Evolutionary conservation across 257 asterid genomes (phyloP).

Genomic region (Solanum medicagineum): DNA sequence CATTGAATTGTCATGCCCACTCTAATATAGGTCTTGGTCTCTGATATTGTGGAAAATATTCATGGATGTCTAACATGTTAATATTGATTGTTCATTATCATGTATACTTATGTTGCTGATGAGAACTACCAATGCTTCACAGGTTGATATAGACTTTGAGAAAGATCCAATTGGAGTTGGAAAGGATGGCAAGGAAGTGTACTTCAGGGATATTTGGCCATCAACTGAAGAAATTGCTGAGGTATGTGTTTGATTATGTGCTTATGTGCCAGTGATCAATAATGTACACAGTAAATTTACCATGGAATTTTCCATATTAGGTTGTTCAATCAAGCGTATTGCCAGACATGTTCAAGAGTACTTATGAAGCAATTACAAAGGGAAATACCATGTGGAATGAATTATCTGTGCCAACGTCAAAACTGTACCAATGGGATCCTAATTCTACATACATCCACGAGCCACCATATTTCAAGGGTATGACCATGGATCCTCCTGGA

Average conservation of each 20-base stretch:
- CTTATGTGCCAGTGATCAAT: background rate
- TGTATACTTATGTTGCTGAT: background rate
- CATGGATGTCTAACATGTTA: background rate
- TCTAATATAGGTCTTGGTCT: background rate
- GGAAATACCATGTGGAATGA: slow-evolving; percentile 93
- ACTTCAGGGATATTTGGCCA: slow-evolving; percentile 91
- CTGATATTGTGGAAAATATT: background rate
- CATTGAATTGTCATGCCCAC: background rate
- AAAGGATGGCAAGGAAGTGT: slow-evolving; percentile 73
- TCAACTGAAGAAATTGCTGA: slow-evolving; percentile 85
- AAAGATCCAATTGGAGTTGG: slow-evolving; percentile 91
- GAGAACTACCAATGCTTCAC: background rate
- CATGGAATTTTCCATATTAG: slow-evolving; percentile 18
- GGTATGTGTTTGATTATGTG: slow-evolving; percentile 22
- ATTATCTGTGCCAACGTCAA: slow-evolving; percentile 47
- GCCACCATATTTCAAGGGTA: slow-evolving; percentile 85
- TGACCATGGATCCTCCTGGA: slow-evolving; percentile 96
- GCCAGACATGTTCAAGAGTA: slow-evolving; percentile 92
- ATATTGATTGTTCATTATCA: background rate
- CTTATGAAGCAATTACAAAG: slow-evolving; percentile 70
- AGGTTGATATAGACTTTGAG: slow-evolving; percentile 92
- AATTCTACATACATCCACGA: slow-evolving; percentile 88
- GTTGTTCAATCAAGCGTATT: slow-evolving; percentile 83
- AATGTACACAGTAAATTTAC: background rate
- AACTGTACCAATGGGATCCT: slow-evolving; percentile 79